Evolutionary conservation across 2,329 filamentous ascomycete species (phyloP).

Genomic region (Paecilomyces fulvus): DNA sequence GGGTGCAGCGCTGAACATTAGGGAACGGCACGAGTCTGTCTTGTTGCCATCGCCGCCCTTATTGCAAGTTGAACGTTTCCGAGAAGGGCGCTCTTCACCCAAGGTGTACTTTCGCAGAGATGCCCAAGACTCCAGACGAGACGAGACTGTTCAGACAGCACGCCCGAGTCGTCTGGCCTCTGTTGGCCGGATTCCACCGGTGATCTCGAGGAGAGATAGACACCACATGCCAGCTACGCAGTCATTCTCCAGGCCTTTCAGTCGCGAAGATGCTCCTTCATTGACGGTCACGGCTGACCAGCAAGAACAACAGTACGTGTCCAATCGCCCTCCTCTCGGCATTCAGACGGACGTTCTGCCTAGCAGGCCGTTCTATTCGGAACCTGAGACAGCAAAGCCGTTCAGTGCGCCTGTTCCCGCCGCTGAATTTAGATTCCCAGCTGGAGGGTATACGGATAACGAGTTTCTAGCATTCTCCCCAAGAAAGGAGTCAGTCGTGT

Average conservation of each 20-base stretch:
- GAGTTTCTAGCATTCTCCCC: constrained; percentile 71
- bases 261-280: constrained; percentile 38
- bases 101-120: constrained; percentile 29
- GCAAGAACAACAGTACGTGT: constrained; percentile 15
- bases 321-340: constrained; percentile 13
- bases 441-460: constrained; percentile 30
- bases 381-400: constrained; percentile 21
- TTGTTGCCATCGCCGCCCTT: constrained; percentile 36
- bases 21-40: constrained; percentile 28
- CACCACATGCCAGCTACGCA: constrained; percentile 60
- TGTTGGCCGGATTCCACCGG: constrained; percentile 77
- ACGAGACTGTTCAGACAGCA: constrained; percentile 14
- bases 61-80: constrained; percentile 23
- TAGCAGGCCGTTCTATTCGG: constrained; percentile 16
- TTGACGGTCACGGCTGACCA: constrained; percentile 20
- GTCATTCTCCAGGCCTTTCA: constrained; percentile 81
- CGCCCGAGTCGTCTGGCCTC: constrained; percentile 63
- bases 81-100: constrained; percentile 23
- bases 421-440: constrained; percentile 22
- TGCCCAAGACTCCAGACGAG: constrained; percentile 5
- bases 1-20: constrained; percentile 21
- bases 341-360: constrained; percentile 14
- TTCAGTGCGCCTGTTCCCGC: constrained; percentile 25
- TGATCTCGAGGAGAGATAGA: constrained; percentile 58
- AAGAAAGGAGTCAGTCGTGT: constrained; percentile 62